Evolutionary conservation across 192 early-diverging fungal genomes (phyloP).

Genomic region (Umbelopsis sp.): DNA sequence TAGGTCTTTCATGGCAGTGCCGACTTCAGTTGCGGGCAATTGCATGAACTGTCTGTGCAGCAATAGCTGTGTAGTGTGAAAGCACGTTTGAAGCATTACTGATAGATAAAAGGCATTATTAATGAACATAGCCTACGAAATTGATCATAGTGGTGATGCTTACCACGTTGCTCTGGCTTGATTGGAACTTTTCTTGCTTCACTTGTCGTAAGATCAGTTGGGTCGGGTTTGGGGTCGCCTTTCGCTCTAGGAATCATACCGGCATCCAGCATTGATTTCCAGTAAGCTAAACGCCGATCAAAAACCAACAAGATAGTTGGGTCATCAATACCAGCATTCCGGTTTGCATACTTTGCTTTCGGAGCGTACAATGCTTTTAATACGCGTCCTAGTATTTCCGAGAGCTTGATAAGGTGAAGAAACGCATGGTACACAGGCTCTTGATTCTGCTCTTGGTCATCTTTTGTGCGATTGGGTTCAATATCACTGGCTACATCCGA

Average conservation of each 20-base stretch:
- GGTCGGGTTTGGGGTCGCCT: neutral
- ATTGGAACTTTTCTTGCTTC: neutral
- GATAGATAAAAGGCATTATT: neutral
- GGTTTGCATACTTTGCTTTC: slow-evolving; percentile 44
- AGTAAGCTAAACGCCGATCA: slow-evolving; percentile 33
- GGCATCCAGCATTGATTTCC: slow-evolving; percentile 31
- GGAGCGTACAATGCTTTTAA: slow-evolving; percentile 54
- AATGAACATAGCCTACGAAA: neutral
- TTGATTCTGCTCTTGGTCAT: neutral
- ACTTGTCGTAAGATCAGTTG: neutral
- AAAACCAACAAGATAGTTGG: slow-evolving; percentile 50
- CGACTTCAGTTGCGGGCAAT: slow-evolving; percentile 16
- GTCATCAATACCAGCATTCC: slow-evolving; percentile 41
- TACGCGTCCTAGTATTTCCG: slow-evolving; percentile 52
- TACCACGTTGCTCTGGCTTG: neutral
- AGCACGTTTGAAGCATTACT: slow-evolving; percentile 17
- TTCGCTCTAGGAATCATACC: slow-evolving; percentile 18
- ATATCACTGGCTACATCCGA: slow-evolving; percentile 27
- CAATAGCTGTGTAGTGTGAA: slow-evolving; percentile 36
- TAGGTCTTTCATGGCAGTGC: slow-evolving; percentile 1
- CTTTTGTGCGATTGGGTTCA: neutral
- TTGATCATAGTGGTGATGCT: neutral
- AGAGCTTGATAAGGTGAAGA: slow-evolving; percentile 50
- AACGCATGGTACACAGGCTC: slow-evolving; percentile 41
- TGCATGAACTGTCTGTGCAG: slow-evolving; percentile 55